phyloP scores from a whole-genome alignment of 768 basidiomycete genomes.

The Trametes sanguinea region DNA sequence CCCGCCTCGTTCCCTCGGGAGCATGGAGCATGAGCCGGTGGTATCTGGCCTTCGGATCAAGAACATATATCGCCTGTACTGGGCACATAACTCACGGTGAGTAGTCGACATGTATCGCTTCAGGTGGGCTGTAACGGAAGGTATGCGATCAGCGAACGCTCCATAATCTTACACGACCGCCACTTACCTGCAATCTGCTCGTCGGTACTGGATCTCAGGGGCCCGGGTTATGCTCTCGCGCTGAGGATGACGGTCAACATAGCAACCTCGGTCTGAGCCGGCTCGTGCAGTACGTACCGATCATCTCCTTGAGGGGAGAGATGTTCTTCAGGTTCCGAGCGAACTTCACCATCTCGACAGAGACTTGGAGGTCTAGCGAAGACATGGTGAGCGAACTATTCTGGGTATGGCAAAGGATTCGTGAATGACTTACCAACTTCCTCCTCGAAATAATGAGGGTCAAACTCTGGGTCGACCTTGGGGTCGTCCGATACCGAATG shows the following conservation, averaged over 20 bases:
- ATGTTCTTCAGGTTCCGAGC: constrained; percentile 23
- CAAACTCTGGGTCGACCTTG: constrained; percentile 29
- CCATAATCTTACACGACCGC: neutral
- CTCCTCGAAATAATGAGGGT: constrained; percentile 37
- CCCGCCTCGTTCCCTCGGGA: constrained; percentile 41
- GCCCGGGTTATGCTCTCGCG: constrained; percentile 15
- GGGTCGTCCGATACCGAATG: constrained; percentile 35
- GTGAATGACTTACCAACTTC: constrained; percentile 27
- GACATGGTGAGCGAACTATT: neutral
- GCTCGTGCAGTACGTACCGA: neutral
- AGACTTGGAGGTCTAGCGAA: constrained; percentile 1
- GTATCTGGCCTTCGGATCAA: constrained; percentile 26
- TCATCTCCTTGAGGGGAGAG: constrained; percentile 21
- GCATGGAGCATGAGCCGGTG: constrained; percentile 42
- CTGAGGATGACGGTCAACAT: neutral
- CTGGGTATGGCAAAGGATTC: too few species aligned
- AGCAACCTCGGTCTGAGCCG: too few species aligned
- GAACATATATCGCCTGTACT: too few species aligned
- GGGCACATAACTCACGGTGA: constrained; percentile 21
- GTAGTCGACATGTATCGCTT: constrained; percentile 10
- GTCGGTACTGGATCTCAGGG: constrained; percentile 12
- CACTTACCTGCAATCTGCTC: constrained; percentile 15
- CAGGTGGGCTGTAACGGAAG: constrained; percentile 4
- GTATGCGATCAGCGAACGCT: too few species aligned
- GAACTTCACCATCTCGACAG: constrained; percentile 33